A percentile compares a stretch with the other conserved stretches of the same genome.
These are phyloP conservation scores for Pyrenula aspistea DNA, from an alignment of 495 filamentous ascomycete species.

Conservation along the genomic window DNA sequence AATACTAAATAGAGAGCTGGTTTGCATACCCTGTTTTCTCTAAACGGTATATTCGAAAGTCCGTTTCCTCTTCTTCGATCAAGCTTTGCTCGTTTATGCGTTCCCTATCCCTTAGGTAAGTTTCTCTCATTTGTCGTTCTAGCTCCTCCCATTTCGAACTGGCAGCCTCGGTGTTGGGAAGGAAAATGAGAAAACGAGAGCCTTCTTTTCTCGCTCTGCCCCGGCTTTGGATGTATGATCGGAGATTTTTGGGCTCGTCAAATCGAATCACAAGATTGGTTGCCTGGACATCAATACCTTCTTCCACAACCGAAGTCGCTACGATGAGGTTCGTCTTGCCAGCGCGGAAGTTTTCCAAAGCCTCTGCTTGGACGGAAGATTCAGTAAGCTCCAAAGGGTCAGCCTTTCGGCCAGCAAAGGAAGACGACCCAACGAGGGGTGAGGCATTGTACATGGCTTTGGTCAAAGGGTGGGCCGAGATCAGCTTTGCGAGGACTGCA, in stretches of 20 bases:
- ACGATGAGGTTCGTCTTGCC: slow-evolving; percentile 69
- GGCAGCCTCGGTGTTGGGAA: slow-evolving; percentile 25
- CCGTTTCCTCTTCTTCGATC: background rate
- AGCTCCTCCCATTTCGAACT: slow-evolving; percentile 42
- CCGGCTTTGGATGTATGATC: slow-evolving; percentile 80
- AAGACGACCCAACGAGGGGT: slow-evolving; percentile 62
- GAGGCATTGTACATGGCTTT: slow-evolving; percentile 32
- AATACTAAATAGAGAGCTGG: slow-evolving; percentile 5
- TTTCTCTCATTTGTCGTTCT: slow-evolving; percentile 60
- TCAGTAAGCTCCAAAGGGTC: slow-evolving; percentile 51
- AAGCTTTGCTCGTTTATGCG: background rate
- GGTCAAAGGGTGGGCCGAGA: slow-evolving; percentile 48
- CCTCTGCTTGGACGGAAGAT: slow-evolving; percentile 38
- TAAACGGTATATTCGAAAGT: background rate
- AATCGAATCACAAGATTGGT: slow-evolving; percentile 87
- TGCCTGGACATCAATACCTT: slow-evolving; percentile 79
- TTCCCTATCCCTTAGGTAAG: slow-evolving; percentile 61
- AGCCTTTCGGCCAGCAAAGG: slow-evolving; percentile 26
- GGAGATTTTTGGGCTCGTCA: slow-evolving; percentile 60
- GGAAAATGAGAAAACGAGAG: slow-evolving; percentile 62
- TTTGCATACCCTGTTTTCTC: background rate
- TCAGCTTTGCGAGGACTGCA: slow-evolving; percentile 50
- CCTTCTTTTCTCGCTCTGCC: slow-evolving; percentile 64
- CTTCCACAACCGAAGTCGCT: slow-evolving; percentile 76
- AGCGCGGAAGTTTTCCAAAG: slow-evolving; percentile 54